These are phyloP conservation scores for Fusarium redolens DNA, from an alignment of 2,329 filamentous ascomycete species.

Conservation along the genomic window DNA sequence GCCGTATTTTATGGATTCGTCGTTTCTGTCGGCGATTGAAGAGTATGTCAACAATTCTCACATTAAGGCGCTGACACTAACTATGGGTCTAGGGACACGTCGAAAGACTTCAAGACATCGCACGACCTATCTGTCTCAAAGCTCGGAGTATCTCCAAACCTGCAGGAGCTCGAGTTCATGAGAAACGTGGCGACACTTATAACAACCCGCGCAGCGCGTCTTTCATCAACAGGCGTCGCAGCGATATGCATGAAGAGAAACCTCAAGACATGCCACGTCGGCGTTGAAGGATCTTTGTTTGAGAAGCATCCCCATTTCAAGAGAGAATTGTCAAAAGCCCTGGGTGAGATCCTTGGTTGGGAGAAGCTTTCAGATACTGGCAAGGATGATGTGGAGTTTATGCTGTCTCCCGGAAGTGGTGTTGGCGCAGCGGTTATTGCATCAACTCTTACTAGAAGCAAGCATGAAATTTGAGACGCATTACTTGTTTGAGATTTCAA, in stretches of 20 bases:
- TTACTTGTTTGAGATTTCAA: background rate
- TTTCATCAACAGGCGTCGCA: conserved; percentile 93
- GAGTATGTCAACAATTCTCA: conserved; percentile 64
- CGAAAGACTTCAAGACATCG: conserved; percentile 92
- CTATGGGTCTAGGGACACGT: conserved; percentile 75
- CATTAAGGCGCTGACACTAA: accelerated
- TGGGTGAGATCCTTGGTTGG: conserved; percentile 77
- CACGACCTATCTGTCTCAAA: conserved; percentile 81
- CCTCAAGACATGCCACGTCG: conserved; percentile 88
- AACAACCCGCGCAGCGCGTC: conserved; percentile 91
- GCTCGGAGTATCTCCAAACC: conserved; percentile 76
- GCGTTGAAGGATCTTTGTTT: conserved; percentile 96
- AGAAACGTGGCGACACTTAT: conserved; percentile 92
- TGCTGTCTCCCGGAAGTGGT: conserved; percentile 3
- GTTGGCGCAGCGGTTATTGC: conserved; percentile 15
- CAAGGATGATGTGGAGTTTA: background rate
- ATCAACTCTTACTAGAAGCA: background rate
- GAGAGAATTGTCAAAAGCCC: conserved; percentile 85
- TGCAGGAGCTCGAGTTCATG: conserved; percentile 86
- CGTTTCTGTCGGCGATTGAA: conserved; percentile 92
- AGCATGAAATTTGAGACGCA: background rate
- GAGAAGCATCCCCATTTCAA: conserved; percentile 99
- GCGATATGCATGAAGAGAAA: conserved; percentile 97
- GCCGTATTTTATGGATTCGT: conserved; percentile 89
- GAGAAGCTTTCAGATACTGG: accelerated